Base-by-base conservation (phyloP, 2,329 filamentous ascomycete genomes). In the Exserohilum rostratum region DNA sequence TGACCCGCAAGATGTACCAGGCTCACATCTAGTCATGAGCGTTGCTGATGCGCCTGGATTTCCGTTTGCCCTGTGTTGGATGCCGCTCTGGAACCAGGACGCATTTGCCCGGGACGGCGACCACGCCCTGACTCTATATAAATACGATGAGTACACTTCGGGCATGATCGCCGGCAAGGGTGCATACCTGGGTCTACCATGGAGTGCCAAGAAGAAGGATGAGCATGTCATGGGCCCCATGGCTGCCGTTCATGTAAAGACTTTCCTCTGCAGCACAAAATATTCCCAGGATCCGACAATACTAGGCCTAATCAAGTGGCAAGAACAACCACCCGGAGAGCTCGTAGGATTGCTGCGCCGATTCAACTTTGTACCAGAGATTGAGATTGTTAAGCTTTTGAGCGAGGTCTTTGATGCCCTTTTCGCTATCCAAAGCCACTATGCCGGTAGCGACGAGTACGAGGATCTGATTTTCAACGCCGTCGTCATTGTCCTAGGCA, bases 381-480 rank as follows among this genome's bases (percentile, higher is more conserved):
- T 98, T 51, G 96, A 99, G 76, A 90, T 99, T 30, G 95, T 99
- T 58, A 99, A 98, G 78, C 83, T 98, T 37, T 80, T 98, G 6
- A 89, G 85, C 59, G 90, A 96, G 66, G 92, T 98, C 1, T 88
- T 99, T 48, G 91, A 96, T 73, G 87, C 91, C 0, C 84, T 99
- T 0, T 99, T 99, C 70, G 89, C 91, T 5, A 92, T 97, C 25
- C 80, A 98, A 25, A 90, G 96, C 27, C 92, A 97, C 65, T 88
- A 96, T 68, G 87, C 91, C n/a, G 91, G 91, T 9, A 91, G 91
- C 61, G 91, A 96, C 61, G 91, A 96, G 69, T 93, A 92, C 60
- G 95, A 98, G 69, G 93, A 98, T 68, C 78, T 96, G 13, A 88
- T 97, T 2, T 98, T 99, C 74, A 91, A 90, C 45, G 90, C 93